Base-by-base conservation (phyloP, 2,329 filamentous ascomycete species). In the Ascochyta rabiei region DNA sequence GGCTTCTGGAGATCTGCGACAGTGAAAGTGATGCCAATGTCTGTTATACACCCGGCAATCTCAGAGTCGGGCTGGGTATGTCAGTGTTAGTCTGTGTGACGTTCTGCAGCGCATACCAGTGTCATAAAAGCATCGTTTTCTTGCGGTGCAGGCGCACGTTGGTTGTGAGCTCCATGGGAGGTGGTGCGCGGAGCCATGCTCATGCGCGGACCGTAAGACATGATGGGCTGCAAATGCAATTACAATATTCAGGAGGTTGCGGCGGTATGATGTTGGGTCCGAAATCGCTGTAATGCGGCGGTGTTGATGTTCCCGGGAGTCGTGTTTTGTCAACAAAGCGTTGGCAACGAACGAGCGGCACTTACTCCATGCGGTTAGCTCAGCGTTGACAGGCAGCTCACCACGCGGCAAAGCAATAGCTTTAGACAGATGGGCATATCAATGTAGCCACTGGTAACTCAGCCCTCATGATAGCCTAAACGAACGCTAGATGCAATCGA, bases 1-100 rank as follows among this genome's bases (percentile, higher is more conserved):
- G 95, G 95, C 72, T 97, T 98, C 67, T 93, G 87, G 35, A 99
- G 84, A 77, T 99, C 93, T 57, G 89, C 85, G 16, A 93, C 82
- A 31, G 86, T 89, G 76, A 98, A 97, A 24, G 86, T 87, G 68
- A 98, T 93, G 55, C 93, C 93, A 69, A 98, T 96, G 75, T 98
- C 95, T 69, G 89, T 95, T 79, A 99, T 97, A 76, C 95, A 99
- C 73, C 90, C 92, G 65, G 93, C 93, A 58, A 99, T 97, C 75
- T 99, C 95, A 59, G 81, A 78, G 61, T 87, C 85, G 42, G 84
- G 81, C 85, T 88, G 46, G 10, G n/a, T 5, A 4, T 13, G 55
- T 71, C 51, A 71, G 68, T 45, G 46, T 15, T 38, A 38, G 18
- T 28, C 24, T 35, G 21, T n/a, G 13, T 6, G 7, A 37, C 2